Evolutionary conservation across 805 yeast genomes (phyloP), one percentile per base, ranked within the genome.

Genomic region (Clavispora vitiphila): DNA sequence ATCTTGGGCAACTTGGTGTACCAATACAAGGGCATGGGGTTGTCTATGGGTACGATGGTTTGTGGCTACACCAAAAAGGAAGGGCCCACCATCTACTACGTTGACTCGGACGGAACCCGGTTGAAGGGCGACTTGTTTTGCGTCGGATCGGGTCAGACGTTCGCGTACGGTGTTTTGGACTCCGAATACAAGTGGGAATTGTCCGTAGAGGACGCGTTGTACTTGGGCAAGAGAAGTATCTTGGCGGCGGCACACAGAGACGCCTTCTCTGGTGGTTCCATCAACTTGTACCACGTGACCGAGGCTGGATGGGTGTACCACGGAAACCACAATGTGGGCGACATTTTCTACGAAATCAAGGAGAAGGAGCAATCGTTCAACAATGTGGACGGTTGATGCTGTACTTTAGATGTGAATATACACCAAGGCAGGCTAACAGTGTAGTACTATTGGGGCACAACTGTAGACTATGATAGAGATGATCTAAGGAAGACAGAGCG

Each of bases 141-240:
- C 72, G 99, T 93, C 24, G 99, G 99, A 36, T 91, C 98, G 1
- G 99, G 99, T 67, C 99, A 93, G 71, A 93, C 99, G 2, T 93
- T 93, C 68, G 99, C 99, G 8, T 93, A 93, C 60, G 99, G 99
- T 75, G 99, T 93, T 18, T 74, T 93, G 51, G 99, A 93, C 63
- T 80, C 96, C 25, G 90, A 86, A 55, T 86, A 88, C 67, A 78
- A 76, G 55, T 89, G 96, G 96, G 97, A 93, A 58, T 68, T 93
- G 48, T 62, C 87, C 2, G 91, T 86, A 3, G 98, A 93, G 49
- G 98, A 93, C 49, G 98, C 98, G 3, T 75, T 93, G 49, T 86
- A 86, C 57, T 74, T 93, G 51, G 99, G 99, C 53, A 90, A 90
- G 68, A 81, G 99, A 66, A 83, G 96, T 35, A 93, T 93, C 56